Base-by-base conservation (phyloP, 768 basidiomycete genomes). In the Mycena vulgaris region DNA sequence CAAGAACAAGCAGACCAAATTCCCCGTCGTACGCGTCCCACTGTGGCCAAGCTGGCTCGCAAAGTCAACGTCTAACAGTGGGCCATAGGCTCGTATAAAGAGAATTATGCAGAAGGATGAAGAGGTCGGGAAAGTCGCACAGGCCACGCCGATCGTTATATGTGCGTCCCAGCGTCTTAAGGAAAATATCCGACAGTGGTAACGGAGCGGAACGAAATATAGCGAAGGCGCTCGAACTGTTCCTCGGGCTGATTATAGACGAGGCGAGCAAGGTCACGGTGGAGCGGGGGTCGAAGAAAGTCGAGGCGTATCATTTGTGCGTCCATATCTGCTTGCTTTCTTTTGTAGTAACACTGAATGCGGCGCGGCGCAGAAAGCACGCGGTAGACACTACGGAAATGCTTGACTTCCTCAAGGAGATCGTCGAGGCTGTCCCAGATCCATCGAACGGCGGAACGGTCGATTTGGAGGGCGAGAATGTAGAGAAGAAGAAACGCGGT, bases 101-200 rank as follows among this genome's bases (percentile, higher is more conserved):
- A 95, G 95, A 85, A 98, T 98, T 64, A 99, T 99, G 95, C 97
- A 99, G 85, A 96, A 96, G 79, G 97, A 99, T 78, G 97, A 99
- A 78, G 97, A 99, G 78, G 97, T 99, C 23, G 97, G 97, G 66
- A 99, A 99, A 80, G 95, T 99, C 35, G 96, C 97, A 3, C 95
- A 96, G 78, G 96, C 95, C 30, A 97, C 97, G 5, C 97, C 97
- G 0, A 89, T 98, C 68, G 95, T 98, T 66, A 98, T 99, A 75
- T 99, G 97, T 98, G 77, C 80, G 95, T 63, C 59, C 23, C 39
- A 31, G 49, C 5, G 30, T 21, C 14, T n/a, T 16, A 27, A 25
- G n/a, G n/a, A 2, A 27, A 13, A 40, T 67, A 55, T 23, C 23
- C 47, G 47, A 28, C 35, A 37, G 28, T 66, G 23, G 40, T 48